Evolutionary conservation across 2,329 filamentous ascomycete genomes (phyloP), one percentile per base, ranked within the genome.

Genomic region (Phialophora expanda): DNA sequence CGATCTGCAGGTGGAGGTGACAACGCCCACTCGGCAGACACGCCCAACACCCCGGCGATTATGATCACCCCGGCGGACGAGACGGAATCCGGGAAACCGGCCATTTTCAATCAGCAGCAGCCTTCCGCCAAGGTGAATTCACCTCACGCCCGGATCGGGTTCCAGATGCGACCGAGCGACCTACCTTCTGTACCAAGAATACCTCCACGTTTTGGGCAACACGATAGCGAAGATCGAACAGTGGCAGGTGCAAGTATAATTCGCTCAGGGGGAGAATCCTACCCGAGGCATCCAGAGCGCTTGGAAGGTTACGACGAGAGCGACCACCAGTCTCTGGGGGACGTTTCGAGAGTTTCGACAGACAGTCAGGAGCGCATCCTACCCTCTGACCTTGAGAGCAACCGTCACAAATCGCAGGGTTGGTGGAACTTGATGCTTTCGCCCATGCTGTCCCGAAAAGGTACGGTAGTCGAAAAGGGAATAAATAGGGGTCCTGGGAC

Each of bases 401-500:
- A 73, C 48, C 74, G 78, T 55, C 81, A 75, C 32, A 73, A 77
- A 28, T 83, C 81, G 0, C 79, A 82, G 64, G 81, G 81, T 20
- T 83, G 81, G 81, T 83, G 81, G 81, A 83, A 78, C 30, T 76
- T 79, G 54, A 73, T 83, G 24, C 75, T 82, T 2, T 82, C 81
- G 0, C 81, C 81, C 0, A 72, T 82, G 5, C 66, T 82, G 26
- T 74, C 76, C 32, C 75, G 77, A 46, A 78, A 76, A 26, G 77
- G 73, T 62, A 77, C 78, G 2, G 58, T 76, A 74, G 75, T 61
- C 71, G 73, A 56, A 75, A 74, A 65, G 76, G 73, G 20, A 60
- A 46, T 14, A n/a, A 53, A 32, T 51, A 61, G 57, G 20, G 34
- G 46, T 34, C 30, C 28, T 9, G 51, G 63, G 48, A 65, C 54